A percentile compares a stretch with the other conserved stretches of the same genome.
phyloP scores from a whole-genome alignment of 2,329 filamentous ascomycete species.

The Xylariaceae sp. region DNA sequence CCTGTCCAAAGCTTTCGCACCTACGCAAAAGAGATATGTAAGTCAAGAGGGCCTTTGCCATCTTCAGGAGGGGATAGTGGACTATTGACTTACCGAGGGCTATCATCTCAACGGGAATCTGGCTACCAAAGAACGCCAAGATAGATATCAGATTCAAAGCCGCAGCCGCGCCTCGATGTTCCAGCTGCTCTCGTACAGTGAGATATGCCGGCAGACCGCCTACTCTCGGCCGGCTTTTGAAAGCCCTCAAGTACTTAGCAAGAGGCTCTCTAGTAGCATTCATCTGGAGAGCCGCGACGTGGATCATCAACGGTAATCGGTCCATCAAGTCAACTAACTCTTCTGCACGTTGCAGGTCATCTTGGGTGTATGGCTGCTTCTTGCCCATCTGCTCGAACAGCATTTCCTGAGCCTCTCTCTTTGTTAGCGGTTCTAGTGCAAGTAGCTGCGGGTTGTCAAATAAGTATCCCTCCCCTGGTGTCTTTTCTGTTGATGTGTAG shows the following conservation, averaged over 20 bases:
- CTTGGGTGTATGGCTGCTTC: slow-evolving; percentile 47
- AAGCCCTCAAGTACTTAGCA: slow-evolving; percentile 56
- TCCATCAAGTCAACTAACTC: slow-evolving; percentile 62
- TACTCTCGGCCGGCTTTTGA: slow-evolving; percentile 52
- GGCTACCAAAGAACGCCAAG: slow-evolving; percentile 61
- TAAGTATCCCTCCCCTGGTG: slow-evolving; percentile 49
- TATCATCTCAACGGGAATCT: slow-evolving; percentile 64
- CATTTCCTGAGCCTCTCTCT: slow-evolving; percentile 55
- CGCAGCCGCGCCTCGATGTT: slow-evolving; percentile 43
- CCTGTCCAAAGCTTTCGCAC: slow-evolving; percentile 42
- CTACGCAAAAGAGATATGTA: slow-evolving; percentile 24
- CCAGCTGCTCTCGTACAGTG: slow-evolving; percentile 47
- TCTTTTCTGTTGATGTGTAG: slow-evolving; percentile 63
- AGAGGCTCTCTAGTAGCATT: slow-evolving; percentile 59
- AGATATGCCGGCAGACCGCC: slow-evolving; percentile 46
- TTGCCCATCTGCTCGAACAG: slow-evolving; percentile 61
- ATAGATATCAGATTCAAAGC: slow-evolving; percentile 63
- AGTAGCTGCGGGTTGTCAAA: slow-evolving; percentile 58
- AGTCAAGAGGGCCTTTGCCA: no score
- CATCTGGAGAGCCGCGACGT: slow-evolving; percentile 60
- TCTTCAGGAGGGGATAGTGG: neutral
- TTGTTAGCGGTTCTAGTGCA: slow-evolving; percentile 50
- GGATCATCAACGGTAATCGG: slow-evolving; percentile 63
- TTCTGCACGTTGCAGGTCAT: slow-evolving; percentile 54
- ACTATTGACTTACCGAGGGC: slow-evolving; percentile 43